Evolutionary conservation across 73 alveolate genomes (phyloP).

Genomic region (Tetrahymena malaccensis): DNA sequence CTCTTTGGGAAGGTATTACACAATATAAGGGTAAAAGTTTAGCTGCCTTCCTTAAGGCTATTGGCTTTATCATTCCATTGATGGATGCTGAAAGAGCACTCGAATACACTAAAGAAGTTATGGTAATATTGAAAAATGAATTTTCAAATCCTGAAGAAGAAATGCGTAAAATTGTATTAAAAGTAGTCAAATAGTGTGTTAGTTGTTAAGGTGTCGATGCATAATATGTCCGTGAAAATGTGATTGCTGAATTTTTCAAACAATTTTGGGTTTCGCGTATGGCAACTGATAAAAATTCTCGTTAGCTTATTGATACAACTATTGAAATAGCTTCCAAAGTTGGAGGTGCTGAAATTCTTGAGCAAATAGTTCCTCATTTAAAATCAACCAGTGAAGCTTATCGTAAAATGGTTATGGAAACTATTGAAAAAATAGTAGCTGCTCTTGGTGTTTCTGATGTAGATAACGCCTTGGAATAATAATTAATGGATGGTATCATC

Average conservation of each 20-base stretch:
- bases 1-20: constrained; percentile 97
- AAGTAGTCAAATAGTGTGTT: constrained; percentile 97
- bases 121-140: constrained; percentile 70
- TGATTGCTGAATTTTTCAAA: constrained; percentile 70
- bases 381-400: constrained; percentile 96
- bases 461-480: constrained; percentile 91
- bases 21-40: constrained; percentile 94
- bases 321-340: constrained; percentile 98
- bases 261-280: constrained; percentile 83
- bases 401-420: constrained; percentile 98
- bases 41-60: constrained; percentile 98
- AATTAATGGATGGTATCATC: constrained; percentile 96
- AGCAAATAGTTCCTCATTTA: constrained; percentile 81
- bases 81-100: constrained; percentile 99
- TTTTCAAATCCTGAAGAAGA: constrained; percentile 94
- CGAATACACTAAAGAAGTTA: constrained; percentile 90
- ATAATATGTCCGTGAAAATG: constrained; percentile 87
- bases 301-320: constrained; percentile 97
- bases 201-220: constrained; percentile 97
- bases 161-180: constrained; percentile 95
- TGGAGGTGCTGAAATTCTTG: constrained; percentile 94
- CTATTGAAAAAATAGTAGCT: constrained; percentile 93
- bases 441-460: constrained; percentile 97
- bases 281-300: constrained; percentile 96
- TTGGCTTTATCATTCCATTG: constrained; percentile 98